Conservation (phyloP, 768 basidiomycete genomes). For the Suillus subluteus region DNA sequence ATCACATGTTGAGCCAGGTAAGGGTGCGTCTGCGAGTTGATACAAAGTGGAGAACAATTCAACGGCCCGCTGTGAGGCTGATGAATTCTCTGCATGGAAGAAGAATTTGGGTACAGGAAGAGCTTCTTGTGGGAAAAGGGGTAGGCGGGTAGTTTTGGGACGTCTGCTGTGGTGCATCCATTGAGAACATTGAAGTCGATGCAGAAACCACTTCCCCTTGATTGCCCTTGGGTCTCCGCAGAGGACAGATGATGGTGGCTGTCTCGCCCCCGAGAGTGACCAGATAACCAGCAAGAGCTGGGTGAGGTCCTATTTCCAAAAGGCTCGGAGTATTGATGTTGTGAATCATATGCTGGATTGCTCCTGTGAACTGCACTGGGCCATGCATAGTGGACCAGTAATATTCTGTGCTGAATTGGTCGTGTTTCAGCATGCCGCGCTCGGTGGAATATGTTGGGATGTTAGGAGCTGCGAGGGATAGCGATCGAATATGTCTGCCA, state of each 20-base stretch:
- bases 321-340: slow-evolving; percentile 21
- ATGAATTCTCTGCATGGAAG: slow-evolving; percentile 24
- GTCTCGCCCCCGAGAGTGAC: background rate
- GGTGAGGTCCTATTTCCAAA: slow-evolving; percentile 26
- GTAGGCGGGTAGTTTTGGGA: slow-evolving; percentile 1
- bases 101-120: slow-evolving; percentile 23
- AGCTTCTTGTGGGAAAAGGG: slow-evolving; percentile 32
- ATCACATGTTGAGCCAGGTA: slow-evolving; percentile 48
- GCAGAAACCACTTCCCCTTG: slow-evolving; percentile 31
- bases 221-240: background rate
- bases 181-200: slow-evolving; percentile 39
- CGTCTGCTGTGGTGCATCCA: slow-evolving; percentile 15
- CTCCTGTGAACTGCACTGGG: slow-evolving; percentile 41
- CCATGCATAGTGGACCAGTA: slow-evolving; percentile 43
- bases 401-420: slow-evolving; percentile 39
- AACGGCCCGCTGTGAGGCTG: slow-evolving; percentile 37
- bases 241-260: background rate
- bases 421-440: slow-evolving; percentile 28
- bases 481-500: slow-evolving; percentile 39
- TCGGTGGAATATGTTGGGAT: slow-evolving; percentile 42
- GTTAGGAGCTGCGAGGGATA: slow-evolving; percentile 26
- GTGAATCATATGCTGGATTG: slow-evolving; percentile 34
- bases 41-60: slow-evolving; percentile 37
- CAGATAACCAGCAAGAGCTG: slow-evolving; percentile 5
- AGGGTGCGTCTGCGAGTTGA: slow-evolving; percentile 43